These are phyloP conservation scores for Tetracladium setigerum DNA, from an alignment of 495 filamentous ascomycete genomes.

Conservation along the genomic window DNA sequence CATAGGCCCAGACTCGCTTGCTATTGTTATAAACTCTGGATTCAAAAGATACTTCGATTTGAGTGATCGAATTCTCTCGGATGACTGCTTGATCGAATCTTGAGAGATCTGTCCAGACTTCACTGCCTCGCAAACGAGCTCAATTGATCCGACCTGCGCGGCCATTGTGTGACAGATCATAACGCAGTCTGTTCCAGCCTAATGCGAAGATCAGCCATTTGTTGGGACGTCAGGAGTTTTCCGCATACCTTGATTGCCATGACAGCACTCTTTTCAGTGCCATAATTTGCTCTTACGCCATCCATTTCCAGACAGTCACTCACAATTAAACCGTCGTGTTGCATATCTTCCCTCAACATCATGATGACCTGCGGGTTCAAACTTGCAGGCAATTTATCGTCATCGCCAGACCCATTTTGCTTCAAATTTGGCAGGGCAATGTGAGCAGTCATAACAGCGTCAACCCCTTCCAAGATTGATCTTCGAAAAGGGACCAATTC, in stretches of 20 bases:
- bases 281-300: slow-evolving; percentile 38
- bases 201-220: background rate
- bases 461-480: slow-evolving; percentile 72
- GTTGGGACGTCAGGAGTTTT: background rate
- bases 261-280: slow-evolving; percentile 38
- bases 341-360: slow-evolving; percentile 68
- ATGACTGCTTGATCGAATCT: slow-evolving; percentile 29
- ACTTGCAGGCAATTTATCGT: slow-evolving; percentile 38
- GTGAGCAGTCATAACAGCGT: slow-evolving; percentile 87
- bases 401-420: slow-evolving; percentile 33
- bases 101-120: slow-evolving; percentile 27
- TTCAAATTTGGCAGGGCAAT: slow-evolving; percentile 61
- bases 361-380: slow-evolving; percentile 75
- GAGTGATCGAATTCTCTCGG: slow-evolving; percentile 27
- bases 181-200: slow-evolving; percentile 41
- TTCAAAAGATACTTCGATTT: slow-evolving; percentile 28
- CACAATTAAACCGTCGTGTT: slow-evolving; percentile 81
- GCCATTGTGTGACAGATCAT: slow-evolving; percentile 45
- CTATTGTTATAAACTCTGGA: background rate
- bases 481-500: slow-evolving; percentile 81
- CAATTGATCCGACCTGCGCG: slow-evolving; percentile 37
- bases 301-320: slow-evolving; percentile 93
- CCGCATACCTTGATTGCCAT: slow-evolving; percentile 29
- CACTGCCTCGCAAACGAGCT: slow-evolving; percentile 32
- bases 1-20: slow-evolving; percentile 1